phyloP scores from a whole-genome alignment of 1,284 basidiomycete genomes.

The Inonotus obliquus region DNA sequence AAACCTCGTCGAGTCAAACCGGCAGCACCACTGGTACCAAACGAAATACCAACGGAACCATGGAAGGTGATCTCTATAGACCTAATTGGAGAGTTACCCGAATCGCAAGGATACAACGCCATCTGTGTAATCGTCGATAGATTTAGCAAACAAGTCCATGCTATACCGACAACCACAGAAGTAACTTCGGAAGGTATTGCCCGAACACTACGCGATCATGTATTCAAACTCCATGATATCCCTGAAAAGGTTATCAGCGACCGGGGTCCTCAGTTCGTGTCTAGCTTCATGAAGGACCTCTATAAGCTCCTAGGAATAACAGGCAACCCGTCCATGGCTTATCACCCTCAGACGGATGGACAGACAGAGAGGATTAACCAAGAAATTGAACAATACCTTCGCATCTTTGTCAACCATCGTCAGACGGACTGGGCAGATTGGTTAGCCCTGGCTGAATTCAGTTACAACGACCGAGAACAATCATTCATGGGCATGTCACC shows the following conservation, averaged over 20 bases:
- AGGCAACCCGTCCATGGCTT: conserved; percentile 19
- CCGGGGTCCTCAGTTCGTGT: not conserved
- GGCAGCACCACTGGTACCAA: too few species aligned
- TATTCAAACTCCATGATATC: not conserved
- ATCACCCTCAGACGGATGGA: conserved; percentile 29
- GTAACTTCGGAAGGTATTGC: not conserved
- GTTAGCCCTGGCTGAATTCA: not conserved
- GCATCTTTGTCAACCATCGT: not conserved
- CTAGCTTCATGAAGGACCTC: not conserved
- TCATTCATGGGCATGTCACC: not conserved
- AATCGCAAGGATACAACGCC: conserved; percentile 29
- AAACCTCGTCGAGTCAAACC: too few species aligned
- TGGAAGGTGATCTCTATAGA: conserved; percentile 4
- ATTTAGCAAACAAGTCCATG: conserved; percentile 16
- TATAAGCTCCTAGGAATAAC: not conserved
- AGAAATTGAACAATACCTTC: conserved; percentile 1
- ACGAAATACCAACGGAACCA: too few species aligned
- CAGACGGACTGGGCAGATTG: not conserved
- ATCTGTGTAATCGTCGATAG: conserved; percentile 36
- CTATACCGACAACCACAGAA: not conserved
- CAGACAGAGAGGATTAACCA: conserved; percentile 5
- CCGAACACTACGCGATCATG: not conserved
- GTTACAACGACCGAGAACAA: not conserved
- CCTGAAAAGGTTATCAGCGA: not conserved
- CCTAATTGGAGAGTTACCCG: conserved; percentile 1